Percentiles rank a stretch among this genome's conserved stretches.
Evolutionary conservation across 2,329 filamentous ascomycete species (phyloP).

Genomic region (Aspergillaceae sp.): DNA sequence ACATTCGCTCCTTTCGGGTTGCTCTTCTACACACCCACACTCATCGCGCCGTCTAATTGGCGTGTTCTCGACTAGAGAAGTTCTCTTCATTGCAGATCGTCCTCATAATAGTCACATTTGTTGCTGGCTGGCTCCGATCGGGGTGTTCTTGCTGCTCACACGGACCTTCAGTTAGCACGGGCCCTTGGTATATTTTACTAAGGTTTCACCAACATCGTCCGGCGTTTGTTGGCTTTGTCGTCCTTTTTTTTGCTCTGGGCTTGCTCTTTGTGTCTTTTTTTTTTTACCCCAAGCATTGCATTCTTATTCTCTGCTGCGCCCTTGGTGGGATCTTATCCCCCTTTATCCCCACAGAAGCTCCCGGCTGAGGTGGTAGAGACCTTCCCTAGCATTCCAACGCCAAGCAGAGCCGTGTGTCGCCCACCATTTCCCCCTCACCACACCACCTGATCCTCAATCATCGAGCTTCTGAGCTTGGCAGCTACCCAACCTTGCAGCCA

Average conservation of each 20-base stretch:
- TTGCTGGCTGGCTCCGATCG: neutral
- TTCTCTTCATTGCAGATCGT: neutral
- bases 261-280: neutral
- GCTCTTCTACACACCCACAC: conserved; percentile 3
- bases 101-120: neutral
- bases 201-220: neutral
- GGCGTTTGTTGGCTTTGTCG: conserved; percentile 3
- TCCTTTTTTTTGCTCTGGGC: too few species aligned
- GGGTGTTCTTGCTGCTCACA: neutral
- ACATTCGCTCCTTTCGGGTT: neutral
- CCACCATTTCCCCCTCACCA: conserved; percentile 14
- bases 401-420: conserved; percentile 14
- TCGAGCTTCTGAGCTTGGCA: conserved; percentile 22
- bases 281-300: neutral
- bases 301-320: neutral
- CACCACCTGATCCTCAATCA: conserved; percentile 1
- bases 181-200: neutral
- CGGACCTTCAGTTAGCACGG: conserved; percentile 3
- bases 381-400: conserved; percentile 19
- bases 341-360: conserved; percentile 9
- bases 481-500: conserved; percentile 28
- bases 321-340: conserved; percentile 3
- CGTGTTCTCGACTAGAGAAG: neutral
- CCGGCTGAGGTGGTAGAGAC: conserved; percentile 17
- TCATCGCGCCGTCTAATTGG: neutral